Percentiles rank a stretch among this genome's conserved stretches.
These are phyloP conservation scores for Aspergillus oerlinghausenensis DNA, from an alignment of 2,329 filamentous ascomycete genomes.

Conservation along the genomic window DNA sequence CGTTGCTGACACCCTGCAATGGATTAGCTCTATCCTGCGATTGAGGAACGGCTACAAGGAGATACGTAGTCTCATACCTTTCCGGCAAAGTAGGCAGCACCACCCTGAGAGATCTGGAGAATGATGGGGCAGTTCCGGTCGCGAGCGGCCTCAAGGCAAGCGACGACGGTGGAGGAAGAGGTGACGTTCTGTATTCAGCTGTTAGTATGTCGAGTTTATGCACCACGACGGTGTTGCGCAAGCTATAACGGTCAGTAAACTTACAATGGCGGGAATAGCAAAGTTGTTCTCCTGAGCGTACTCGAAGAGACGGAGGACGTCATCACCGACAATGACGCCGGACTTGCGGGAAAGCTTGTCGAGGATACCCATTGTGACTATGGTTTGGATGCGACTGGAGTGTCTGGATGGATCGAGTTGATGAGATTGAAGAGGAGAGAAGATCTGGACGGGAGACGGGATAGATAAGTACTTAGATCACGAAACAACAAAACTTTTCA, in stretches of 20 bases:
- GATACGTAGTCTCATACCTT: slow-evolving; percentile 51
- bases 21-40: slow-evolving; percentile 1
- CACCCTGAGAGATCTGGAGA: slow-evolving; percentile 89
- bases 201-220: neutral
- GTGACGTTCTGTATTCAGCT: slow-evolving; percentile 66
- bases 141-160: slow-evolving; percentile 88
- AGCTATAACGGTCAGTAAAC: slow-evolving; percentile 18
- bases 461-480: slow-evolving; percentile 9
- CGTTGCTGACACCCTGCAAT: slow-evolving; percentile 67
- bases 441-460: slow-evolving; percentile 5
- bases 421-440: slow-evolving; percentile 3
- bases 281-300: slow-evolving; percentile 84
- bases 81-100: slow-evolving; percentile 87
- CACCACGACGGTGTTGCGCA: neutral
- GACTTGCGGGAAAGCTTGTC: slow-evolving; percentile 59
- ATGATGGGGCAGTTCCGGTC: slow-evolving; percentile 89
- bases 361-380: slow-evolving; percentile 40
- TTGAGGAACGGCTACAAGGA: neutral
- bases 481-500: neutral
- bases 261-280: slow-evolving; percentile 76
- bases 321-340: slow-evolving; percentile 64
- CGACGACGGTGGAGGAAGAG: slow-evolving; percentile 80
- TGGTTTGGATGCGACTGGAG: slow-evolving; percentile 1
- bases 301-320: slow-evolving; percentile 72
- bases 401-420: slow-evolving; percentile 2